Conservation (phyloP, 352 stramenopile species). For the Pythium chondricola region DNA sequence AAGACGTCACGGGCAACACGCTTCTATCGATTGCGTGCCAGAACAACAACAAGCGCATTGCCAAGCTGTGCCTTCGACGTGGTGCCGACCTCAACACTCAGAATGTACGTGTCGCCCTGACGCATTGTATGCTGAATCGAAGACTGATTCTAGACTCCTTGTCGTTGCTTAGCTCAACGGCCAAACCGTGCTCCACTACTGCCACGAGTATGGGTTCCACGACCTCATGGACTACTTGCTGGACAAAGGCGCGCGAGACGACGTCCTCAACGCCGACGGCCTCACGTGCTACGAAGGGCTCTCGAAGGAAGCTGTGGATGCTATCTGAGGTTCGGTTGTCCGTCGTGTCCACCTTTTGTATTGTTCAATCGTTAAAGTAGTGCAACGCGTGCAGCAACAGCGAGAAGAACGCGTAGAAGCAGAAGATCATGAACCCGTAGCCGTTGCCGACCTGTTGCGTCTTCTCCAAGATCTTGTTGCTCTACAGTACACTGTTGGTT, state of each 20-base stretch:
- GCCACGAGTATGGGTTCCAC: constrained; percentile 92
- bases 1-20: constrained; percentile 90
- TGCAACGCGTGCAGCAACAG: constrained; percentile 69
- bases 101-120: constrained; percentile 51
- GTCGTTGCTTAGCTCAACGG: constrained; percentile 74
- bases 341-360: neutral
- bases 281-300: constrained; percentile 94
- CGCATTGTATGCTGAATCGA: neutral
- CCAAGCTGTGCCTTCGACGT: constrained; percentile 90
- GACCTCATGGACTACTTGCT: constrained; percentile 93
- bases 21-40: constrained; percentile 92
- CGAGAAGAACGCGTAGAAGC: constrained; percentile 70
- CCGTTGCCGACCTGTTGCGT: constrained; percentile 66
- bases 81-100: constrained; percentile 92
- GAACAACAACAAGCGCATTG: constrained; percentile 95
- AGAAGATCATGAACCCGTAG: constrained; percentile 86
- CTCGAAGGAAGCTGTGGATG: constrained; percentile 76
- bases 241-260: constrained; percentile 91
- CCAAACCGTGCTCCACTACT: constrained; percentile 91
- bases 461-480: constrained; percentile 70
- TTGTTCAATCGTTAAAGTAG: constrained; percentile 66
- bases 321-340: constrained; percentile 30
- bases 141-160: too few species aligned
- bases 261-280: constrained; percentile 89
- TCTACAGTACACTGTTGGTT: constrained; percentile 38